Evolutionary conservation across 306 rosid genomes (phyloP).

Genomic region (Gastrolobium bilobum): DNA sequence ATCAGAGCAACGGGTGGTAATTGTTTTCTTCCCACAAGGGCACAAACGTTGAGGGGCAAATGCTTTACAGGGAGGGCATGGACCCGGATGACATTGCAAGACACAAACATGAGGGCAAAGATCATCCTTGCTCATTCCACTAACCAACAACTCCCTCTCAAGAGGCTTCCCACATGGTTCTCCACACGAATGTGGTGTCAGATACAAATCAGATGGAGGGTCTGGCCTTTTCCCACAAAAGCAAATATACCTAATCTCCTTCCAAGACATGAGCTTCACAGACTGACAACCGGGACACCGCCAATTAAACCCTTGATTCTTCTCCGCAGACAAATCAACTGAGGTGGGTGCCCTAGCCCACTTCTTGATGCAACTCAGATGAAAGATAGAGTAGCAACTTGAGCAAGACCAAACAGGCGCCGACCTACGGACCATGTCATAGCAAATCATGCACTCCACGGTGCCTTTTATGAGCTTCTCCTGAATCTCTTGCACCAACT

Average conservation of each 20-base stretch:
- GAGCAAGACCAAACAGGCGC: constrained; percentile 92
- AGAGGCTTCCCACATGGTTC: constrained; percentile 92
- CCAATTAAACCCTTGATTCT: constrained; percentile 90
- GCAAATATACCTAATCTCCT: constrained; percentile 86
- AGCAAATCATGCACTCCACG: constrained; percentile 95
- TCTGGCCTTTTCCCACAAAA: constrained; percentile 92
- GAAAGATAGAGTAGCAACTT: constrained; percentile 89
- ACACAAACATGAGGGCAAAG: constrained; percentile 92
- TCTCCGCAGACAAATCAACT: constrained; percentile 73
- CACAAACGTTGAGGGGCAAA: constrained; percentile 85
- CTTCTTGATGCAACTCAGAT: constrained; percentile 83
- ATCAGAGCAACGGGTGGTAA: constrained; percentile 88
- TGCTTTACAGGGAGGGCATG: constrained; percentile 95
- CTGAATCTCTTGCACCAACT: constrained; percentile 89
- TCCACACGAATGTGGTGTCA: constrained; percentile 97
- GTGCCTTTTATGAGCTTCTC: constrained; percentile 80
- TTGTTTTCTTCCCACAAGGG: constrained; percentile 89
- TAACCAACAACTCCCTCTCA: constrained; percentile 63
- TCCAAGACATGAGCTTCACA: constrained; percentile 74
- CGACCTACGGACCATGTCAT: constrained; percentile 85
- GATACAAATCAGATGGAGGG: constrained; percentile 89
- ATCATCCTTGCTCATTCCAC: constrained; percentile 69
- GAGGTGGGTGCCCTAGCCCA: constrained; percentile 97
- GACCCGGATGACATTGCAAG: constrained; percentile 98
- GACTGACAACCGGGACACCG: constrained; percentile 98